A percentile compares a stretch with the other conserved stretches of the same genome.
Evolutionary conservation across 2,329 filamentous ascomycete species (phyloP).

Genomic region (Didymella segeticola): DNA sequence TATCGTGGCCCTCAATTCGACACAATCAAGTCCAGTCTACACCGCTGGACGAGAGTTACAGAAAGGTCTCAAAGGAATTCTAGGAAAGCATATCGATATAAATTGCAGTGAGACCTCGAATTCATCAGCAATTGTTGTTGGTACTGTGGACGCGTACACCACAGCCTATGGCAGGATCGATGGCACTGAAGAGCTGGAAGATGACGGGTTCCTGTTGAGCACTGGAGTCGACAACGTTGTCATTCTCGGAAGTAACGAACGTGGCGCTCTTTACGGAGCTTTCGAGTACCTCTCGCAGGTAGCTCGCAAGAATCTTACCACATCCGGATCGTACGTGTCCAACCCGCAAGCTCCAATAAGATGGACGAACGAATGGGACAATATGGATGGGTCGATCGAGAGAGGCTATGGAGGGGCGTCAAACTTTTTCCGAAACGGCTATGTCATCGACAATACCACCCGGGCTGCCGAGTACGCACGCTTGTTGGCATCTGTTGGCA

Average conservation of each 20-base stretch:
- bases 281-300: slow-evolving; percentile 72
- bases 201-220: slow-evolving; percentile 69
- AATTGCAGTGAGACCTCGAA: slow-evolving; percentile 27
- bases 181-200: slow-evolving; percentile 52
- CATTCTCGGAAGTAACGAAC: slow-evolving; percentile 70
- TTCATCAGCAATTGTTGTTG: slow-evolving; percentile 55
- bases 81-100: slow-evolving; percentile 57
- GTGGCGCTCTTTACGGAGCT: slow-evolving; percentile 71
- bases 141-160: slow-evolving; percentile 56
- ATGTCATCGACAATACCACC: slow-evolving; percentile 64
- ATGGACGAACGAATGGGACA: slow-evolving; percentile 79
- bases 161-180: slow-evolving; percentile 43
- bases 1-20: slow-evolving; percentile 63
- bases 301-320: slow-evolving; percentile 65
- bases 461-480: slow-evolving; percentile 69
- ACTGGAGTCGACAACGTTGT: slow-evolving; percentile 56
- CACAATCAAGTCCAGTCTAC: slow-evolving; percentile 62
- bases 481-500: slow-evolving; percentile 68
- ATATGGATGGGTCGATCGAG: slow-evolving; percentile 71
- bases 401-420: slow-evolving; percentile 72
- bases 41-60: slow-evolving; percentile 66
- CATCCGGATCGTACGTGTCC: slow-evolving; percentile 55
- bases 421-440: slow-evolving; percentile 69
- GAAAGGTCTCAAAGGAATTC: slow-evolving; percentile 63
- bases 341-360: slow-evolving; percentile 68